Evolutionary conservation across 78 protist species (phyloP).

Genomic region (Emiliania huxleyi): DNA sequence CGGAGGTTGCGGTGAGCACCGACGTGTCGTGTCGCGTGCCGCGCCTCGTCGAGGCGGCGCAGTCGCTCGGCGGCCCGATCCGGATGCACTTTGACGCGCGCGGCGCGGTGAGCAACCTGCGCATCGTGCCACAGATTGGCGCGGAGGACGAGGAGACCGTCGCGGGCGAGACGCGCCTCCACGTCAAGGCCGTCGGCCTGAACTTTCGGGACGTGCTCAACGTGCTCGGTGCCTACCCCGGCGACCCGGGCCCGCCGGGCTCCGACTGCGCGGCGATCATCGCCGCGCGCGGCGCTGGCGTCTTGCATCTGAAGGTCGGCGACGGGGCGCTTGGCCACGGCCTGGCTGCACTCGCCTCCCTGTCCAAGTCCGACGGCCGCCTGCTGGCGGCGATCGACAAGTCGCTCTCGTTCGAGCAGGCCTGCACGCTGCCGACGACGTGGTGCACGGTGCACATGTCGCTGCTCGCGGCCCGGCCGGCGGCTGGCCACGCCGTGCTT

Average conservation of each 20-base stretch:
- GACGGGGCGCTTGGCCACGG: background rate
- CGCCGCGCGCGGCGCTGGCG: background rate
- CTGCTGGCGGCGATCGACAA: background rate
- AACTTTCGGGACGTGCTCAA: constrained; percentile 18
- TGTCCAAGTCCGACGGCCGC: background rate
- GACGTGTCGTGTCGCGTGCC: background rate
- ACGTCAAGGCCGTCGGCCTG: background rate
- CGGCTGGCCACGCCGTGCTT: background rate
- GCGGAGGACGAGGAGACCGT: background rate
- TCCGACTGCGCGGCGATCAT: background rate
- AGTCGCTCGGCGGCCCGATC: background rate
- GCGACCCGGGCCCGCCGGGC: background rate
- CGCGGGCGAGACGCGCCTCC: background rate
- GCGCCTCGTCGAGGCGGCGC: background rate
- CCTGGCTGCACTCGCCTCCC: background rate
- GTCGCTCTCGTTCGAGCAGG: background rate
- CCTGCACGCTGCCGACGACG: background rate
- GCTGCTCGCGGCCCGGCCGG: background rate
- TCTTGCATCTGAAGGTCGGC: background rate
- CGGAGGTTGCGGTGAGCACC: background rate
- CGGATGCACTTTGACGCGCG: background rate
- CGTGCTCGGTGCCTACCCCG: background rate
- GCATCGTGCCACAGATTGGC: background rate
- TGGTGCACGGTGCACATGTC: background rate
- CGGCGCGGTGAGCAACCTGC: background rate